phyloP scores from a whole-genome alignment of 768 basidiomycete genomes.

The Naganishia randhawae region DNA sequence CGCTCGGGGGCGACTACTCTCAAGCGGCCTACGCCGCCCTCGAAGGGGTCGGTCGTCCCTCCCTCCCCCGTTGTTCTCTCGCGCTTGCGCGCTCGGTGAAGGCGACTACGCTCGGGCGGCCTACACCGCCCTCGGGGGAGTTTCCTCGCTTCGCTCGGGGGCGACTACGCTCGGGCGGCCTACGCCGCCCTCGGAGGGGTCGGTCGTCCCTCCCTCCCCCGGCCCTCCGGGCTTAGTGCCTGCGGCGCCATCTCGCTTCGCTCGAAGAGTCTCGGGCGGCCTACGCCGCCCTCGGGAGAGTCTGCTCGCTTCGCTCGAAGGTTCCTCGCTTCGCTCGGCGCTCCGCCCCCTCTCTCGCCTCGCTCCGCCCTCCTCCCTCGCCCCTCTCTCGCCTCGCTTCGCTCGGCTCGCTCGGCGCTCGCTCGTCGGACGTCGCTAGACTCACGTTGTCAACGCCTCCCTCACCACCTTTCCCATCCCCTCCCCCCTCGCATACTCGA shows the following conservation, averaged over 20 bases:
- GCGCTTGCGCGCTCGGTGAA: too few species aligned
- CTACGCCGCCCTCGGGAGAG: background rate
- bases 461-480: constrained; percentile 74
- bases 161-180: too few species aligned
- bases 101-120: too few species aligned
- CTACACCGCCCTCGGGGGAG: too few species aligned
- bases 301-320: background rate
- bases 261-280: background rate
- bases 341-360: background rate
- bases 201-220: too few species aligned
- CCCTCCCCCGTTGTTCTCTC: too few species aligned
- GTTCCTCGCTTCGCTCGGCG: background rate
- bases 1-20: background rate
- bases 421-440: too few species aligned
- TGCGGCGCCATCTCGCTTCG: background rate
- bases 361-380: background rate
- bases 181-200: too few species aligned
- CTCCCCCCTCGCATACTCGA: constrained; percentile 75
- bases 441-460: constrained; percentile 74
- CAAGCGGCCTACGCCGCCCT: background rate
- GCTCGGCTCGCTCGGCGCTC: background rate
- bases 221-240: too few species aligned
- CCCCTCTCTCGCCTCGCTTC: background rate
- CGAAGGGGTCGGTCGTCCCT: too few species aligned
- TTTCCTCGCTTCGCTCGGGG: too few species aligned